Evolutionary conservation across 768 basidiomycete genomes (phyloP).

Genomic region (Butyriboletus loyo): DNA sequence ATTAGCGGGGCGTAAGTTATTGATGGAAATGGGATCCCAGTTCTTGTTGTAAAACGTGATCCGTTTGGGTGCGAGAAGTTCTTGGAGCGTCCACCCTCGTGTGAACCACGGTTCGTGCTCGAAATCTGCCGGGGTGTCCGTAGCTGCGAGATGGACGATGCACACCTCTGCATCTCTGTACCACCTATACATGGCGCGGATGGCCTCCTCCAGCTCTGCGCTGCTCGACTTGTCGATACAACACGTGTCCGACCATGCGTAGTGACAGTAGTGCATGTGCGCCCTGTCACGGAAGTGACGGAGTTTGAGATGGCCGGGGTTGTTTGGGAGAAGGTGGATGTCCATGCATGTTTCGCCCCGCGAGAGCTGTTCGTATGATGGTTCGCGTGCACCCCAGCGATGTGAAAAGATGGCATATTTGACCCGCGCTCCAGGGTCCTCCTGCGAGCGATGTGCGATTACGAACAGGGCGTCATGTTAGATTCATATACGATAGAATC

Average conservation of each 20-base stretch:
- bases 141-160: constrained; percentile 7
- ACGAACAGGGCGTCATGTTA: neutral
- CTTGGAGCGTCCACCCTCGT: constrained; percentile 13
- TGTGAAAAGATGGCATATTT: constrained; percentile 15
- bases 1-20: neutral
- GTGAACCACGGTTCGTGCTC: constrained; percentile 11
- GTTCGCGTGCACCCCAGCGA: constrained; percentile 11
- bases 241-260: constrained; percentile 15
- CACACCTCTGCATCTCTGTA: constrained; percentile 7
- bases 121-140: constrained; percentile 1
- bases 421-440: constrained; percentile 1
- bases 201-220: constrained; percentile 12
- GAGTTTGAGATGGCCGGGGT: constrained; percentile 4
- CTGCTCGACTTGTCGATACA: constrained; percentile 16
- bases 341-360: neutral
- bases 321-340: neutral
- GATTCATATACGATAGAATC: neutral
- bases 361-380: constrained; percentile 1
- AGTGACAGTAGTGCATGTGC: constrained; percentile 3
- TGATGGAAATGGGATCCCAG: neutral
- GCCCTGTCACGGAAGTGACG: constrained; percentile 6
- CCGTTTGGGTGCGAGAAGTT: constrained; percentile 6
- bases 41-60: constrained; percentile 5
- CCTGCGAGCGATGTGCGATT: neutral
- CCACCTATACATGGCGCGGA: constrained; percentile 9